Conservation (phyloP, 495 filamentous ascomycete genomes). For the Annulohypoxylon moriforme region DNA sequence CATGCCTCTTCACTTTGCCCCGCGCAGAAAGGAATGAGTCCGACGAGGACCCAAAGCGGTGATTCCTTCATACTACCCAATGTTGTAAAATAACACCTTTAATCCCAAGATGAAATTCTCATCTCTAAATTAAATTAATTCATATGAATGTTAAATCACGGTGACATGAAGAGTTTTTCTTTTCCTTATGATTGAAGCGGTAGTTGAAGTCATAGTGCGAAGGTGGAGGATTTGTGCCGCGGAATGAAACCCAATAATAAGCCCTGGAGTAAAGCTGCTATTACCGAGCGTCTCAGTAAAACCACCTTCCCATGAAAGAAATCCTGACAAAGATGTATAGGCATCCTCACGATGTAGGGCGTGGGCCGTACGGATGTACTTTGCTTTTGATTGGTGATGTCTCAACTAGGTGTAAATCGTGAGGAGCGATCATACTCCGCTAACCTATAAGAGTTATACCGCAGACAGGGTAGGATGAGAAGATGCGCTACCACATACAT, state of each 20-base stretch:
- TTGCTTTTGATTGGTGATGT: slow-evolving; percentile 1
- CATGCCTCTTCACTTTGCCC: slow-evolving; percentile 22
- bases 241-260: not conserved
- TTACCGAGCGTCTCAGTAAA: not conserved
- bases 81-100: not conserved
- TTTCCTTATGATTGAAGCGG: not conserved
- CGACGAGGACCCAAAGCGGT: slow-evolving; percentile 3
- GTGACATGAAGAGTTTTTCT: not conserved
- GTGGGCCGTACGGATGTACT: not conserved
- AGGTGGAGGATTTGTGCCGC: not conserved
- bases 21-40: not conserved
- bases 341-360: not conserved
- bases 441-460: not conserved
- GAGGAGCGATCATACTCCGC: not conserved
- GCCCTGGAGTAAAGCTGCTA: not conserved
- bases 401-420: not conserved
- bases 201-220: not conserved
- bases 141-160: not conserved
- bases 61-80: not conserved
- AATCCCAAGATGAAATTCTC: not conserved
- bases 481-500: not conserved
- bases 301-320: not conserved
- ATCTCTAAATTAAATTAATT: not conserved
- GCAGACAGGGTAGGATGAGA: not conserved
- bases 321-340: not conserved